Conservation (phyloP, 768 basidiomycete species). For the Phanerochaete carnosa region DNA sequence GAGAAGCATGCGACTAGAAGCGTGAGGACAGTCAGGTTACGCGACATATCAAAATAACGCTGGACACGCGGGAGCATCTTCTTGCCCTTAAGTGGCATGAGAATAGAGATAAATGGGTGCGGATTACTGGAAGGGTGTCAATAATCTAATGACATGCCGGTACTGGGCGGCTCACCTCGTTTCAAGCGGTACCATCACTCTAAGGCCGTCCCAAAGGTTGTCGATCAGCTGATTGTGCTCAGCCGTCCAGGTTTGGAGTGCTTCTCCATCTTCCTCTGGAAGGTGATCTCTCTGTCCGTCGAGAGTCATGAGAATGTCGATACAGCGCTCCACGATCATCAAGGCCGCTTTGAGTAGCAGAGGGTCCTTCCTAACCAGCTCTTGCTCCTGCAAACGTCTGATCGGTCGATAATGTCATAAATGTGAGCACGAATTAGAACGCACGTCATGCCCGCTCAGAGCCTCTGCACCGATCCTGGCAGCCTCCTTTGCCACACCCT, state of each 20-base stretch:
- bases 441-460: conserved; percentile 60
- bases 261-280: conserved; percentile 36
- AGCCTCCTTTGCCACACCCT: conserved; percentile 67
- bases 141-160: neutral
- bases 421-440: conserved; percentile 15
- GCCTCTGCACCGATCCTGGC: conserved; percentile 74
- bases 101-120: conserved; percentile 93
- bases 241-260: conserved; percentile 42
- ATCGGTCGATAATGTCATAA: neutral
- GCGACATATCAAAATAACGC: conserved; percentile 73
- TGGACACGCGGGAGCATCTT: conserved; percentile 85
- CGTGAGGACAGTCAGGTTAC: conserved; percentile 84
- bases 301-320: conserved; percentile 77
- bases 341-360: conserved; percentile 78
- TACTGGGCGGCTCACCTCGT: conserved; percentile 59
- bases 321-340: conserved; percentile 76
- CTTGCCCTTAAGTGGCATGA: conserved; percentile 89
- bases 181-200: conserved; percentile 89
- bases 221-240: conserved; percentile 48
- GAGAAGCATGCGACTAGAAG: conserved; percentile 92
- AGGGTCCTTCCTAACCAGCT: conserved; percentile 65
- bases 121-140: conserved; percentile 68
- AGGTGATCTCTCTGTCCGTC: conserved; percentile 87
- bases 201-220: conserved; percentile 73
- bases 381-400: conserved; percentile 45